Evolutionary conservation across 371 early-diverging fungal genomes (phyloP), one percentile per base, ranked within the genome.

Genomic region (Mortierella sp.): DNA sequence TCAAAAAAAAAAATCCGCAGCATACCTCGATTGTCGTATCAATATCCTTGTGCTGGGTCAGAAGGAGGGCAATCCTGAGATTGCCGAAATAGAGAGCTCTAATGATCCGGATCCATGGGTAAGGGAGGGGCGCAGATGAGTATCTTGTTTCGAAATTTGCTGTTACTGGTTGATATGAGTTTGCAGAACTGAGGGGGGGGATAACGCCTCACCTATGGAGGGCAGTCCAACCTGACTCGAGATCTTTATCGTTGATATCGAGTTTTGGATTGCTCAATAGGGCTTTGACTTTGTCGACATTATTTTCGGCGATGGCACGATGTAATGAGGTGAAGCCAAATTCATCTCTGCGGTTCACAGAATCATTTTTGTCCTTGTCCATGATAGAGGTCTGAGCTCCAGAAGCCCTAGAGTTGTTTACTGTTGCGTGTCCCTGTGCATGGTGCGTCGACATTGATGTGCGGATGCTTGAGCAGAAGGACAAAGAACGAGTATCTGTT

Each of bases 161-260:
- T 13, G 1, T 19, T 0, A 4, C 41, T 41, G 43, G 43, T 0
- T 10, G 43, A 8, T 41, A 41, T 10, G 43, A 41, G 10, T 41
- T 41, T 41, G 13, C n/a, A 19, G 48, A 1, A 48, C 43, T 48
- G 48, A 28, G 28, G 28, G 2, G 28, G 2, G 28, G 28, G 28
- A 28, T 28, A 28, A 28, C 1, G 48, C 13, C 58, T 66, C 53
- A 79, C 80, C 62, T 52, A 72, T 95, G 94, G 41, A 94, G 75
- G 10, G 91, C 87, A 19, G 95, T 94, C 88, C 92, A 94, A 0
- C 93, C 92, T 63, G 87, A 90, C 70, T 94, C 95, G 33, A 75
- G 65, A 71, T 95, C 95, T 69, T 85, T 87, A 9, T 86, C 24
- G 68, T 94, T 94, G 52, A 93, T 84, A 71, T 91, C 86, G 36